Conservation (phyloP, 164 flowering plant species). For the Umbellularia californica region DNA sequence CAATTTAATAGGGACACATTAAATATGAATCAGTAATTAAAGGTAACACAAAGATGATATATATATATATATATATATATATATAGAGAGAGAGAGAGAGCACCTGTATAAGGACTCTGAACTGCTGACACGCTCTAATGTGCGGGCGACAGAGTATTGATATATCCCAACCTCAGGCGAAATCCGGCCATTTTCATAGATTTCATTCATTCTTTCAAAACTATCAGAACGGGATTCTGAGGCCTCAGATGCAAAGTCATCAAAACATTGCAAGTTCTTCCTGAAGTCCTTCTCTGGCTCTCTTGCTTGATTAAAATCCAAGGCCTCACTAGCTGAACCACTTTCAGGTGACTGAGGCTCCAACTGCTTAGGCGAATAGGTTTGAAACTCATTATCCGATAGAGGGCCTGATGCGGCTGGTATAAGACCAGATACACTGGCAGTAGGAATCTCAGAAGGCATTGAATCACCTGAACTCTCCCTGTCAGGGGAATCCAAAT, state of each 20-base stretch:
- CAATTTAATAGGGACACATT: background rate
- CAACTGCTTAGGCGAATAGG: constrained; percentile 32
- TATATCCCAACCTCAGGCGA: constrained; percentile 43
- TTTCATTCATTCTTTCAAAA: constrained; percentile 37
- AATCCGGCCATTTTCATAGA: constrained; percentile 39
- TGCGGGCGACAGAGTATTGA: constrained; percentile 21
- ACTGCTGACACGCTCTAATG: constrained; percentile 50
- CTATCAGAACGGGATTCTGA: constrained; percentile 39
- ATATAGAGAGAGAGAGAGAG: background rate
- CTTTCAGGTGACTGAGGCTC: constrained; percentile 67
- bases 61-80: too few relatives aligned
- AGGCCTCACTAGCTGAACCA: background rate
- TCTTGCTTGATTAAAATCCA: constrained; percentile 26
- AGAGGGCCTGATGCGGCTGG: constrained; percentile 77
- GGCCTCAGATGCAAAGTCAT: constrained; percentile 45
- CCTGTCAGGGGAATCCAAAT: constrained; percentile 23
- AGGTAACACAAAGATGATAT: background rate
- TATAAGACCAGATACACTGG: constrained; percentile 54
- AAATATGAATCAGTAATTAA: background rate
- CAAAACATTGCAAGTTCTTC: constrained; percentile 26
- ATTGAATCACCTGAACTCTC: constrained; percentile 49
- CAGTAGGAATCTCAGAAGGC: constrained; percentile 75
- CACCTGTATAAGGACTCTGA: constrained; percentile 79
- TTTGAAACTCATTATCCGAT: constrained; percentile 51
- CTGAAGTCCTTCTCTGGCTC: constrained; percentile 31